Percentiles rank a stretch among this genome's conserved stretches.
These are phyloP conservation scores for Modicella reniformis DNA, from an alignment of 371 early-diverging fungal genomes.

Conservation along the genomic window DNA sequence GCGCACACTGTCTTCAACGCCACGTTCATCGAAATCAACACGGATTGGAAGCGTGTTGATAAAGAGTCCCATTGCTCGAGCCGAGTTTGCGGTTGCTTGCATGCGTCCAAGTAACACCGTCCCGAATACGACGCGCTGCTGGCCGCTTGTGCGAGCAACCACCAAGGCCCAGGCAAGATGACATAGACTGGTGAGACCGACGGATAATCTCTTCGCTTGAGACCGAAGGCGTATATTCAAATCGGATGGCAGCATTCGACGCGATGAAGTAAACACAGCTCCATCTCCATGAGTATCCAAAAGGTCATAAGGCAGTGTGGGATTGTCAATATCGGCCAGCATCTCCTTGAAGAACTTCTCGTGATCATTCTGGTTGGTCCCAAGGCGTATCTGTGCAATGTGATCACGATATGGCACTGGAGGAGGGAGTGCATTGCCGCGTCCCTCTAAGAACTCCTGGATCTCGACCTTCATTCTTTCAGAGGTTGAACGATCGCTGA, in stretches of 20 bases:
- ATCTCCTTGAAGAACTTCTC: slow-evolving; percentile 16
- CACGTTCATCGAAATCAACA: slow-evolving; percentile 7
- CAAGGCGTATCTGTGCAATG: slow-evolving; percentile 16
- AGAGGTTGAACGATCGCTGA: slow-evolving; percentile 12
- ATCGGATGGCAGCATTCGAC: slow-evolving; percentile 13
- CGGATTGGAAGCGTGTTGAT: slow-evolving; percentile 31
- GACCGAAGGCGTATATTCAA: slow-evolving; percentile 18
- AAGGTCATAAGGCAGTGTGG: slow-evolving; percentile 22
- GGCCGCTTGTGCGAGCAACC: slow-evolving; percentile 16
- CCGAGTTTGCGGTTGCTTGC: background rate
- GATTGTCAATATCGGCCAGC: slow-evolving; percentile 24
- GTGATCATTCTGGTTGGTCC: slow-evolving; percentile 1
- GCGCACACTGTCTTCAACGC: slow-evolving; percentile 17
- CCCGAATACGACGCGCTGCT: slow-evolving; percentile 22
- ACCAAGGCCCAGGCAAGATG: slow-evolving; percentile 26
- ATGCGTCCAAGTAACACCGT: slow-evolving; percentile 18
- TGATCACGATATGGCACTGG: slow-evolving; percentile 18
- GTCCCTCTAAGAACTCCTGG: slow-evolving; percentile 12
- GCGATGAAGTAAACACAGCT: background rate
- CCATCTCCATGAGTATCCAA: slow-evolving; percentile 12
- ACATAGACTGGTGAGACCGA: slow-evolving; percentile 21
- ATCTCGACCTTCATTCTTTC: slow-evolving; percentile 10
- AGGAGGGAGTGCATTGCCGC: slow-evolving; percentile 12
- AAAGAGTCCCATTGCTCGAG: slow-evolving; percentile 15
- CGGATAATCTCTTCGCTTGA: slow-evolving; percentile 14